Evolutionary conservation across 179 eudicot genomes (phyloP), one percentile per base, ranked within the genome.

Genomic region (Silene vulgaris): DNA sequence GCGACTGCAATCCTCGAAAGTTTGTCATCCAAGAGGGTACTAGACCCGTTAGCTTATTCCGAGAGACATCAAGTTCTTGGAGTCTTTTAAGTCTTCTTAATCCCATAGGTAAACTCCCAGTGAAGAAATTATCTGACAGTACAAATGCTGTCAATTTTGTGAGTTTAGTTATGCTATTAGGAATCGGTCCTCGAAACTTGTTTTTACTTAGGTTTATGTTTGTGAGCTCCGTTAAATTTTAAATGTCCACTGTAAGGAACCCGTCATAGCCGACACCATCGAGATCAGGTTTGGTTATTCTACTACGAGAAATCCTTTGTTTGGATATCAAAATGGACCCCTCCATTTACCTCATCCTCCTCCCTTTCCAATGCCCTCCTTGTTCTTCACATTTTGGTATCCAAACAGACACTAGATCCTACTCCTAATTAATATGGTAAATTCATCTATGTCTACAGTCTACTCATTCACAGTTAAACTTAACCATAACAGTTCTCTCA

Each of bases 121-220:
- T 86, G 78, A 91, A 90, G 69, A 78, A 85, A 74, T 89, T 89
- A 14, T 77, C 80, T 0, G 89, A 83, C 9, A 91, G 77, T 1
- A 69, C 56, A 16, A 91, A 86, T 1, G 52, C 75, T 8, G 86
- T 84, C 30, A 91, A 77, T 48, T 84, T 91, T 20, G 19, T 76
- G 2, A 89, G 84, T 32, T 79, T 84, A 8, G 77, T 20, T 14
- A 91, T 70, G 52, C 83, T 65, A 4, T 75, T 65, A 2, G 94
- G 91, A 21, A 91, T 83, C 0, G 90, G 88, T 1, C 97, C 92
- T 5, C 94, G 75, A 72, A 91, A 90, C 74, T 85, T 87, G 85
- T 89, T 91, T 78, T 74, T 85, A 67, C 86, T 76, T 14, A 89
- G 78, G 81, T 89, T 86, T 3, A 91, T 83, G 5, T 23, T n/a